Conservation (phyloP, 768 basidiomycete species). For the Auriscalpium orientale region DNA sequence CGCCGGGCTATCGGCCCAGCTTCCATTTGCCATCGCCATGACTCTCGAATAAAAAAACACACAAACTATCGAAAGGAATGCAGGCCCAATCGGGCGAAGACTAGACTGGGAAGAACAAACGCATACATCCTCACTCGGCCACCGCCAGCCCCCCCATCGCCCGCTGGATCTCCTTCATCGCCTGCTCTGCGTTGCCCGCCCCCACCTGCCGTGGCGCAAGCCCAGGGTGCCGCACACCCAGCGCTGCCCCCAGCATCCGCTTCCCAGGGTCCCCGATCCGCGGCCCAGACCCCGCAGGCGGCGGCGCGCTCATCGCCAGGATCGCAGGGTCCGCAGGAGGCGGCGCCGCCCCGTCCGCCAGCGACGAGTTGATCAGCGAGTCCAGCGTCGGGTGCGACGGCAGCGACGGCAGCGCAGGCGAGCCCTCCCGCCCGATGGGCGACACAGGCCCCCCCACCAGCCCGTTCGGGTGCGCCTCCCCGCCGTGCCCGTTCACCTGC, state of each 20-base stretch:
- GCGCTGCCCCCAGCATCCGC: constrained; percentile 80
- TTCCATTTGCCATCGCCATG: too few species aligned
- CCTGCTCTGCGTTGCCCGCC: constrained; percentile 40
- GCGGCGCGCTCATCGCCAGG: constrained; percentile 42
- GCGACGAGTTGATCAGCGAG: constrained; percentile 71
- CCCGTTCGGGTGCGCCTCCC: constrained; percentile 1
- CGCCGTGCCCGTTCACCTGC: constrained; percentile 1
- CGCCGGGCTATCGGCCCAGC: too few species aligned
- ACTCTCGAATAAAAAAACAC: not conserved
- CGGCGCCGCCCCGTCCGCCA: constrained; percentile 43
- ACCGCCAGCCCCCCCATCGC: constrained; percentile 69
- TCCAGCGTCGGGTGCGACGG: constrained; percentile 82
- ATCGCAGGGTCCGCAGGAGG: constrained; percentile 63
- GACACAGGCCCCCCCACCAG: constrained; percentile 7
- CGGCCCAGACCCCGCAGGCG: constrained; percentile 43
- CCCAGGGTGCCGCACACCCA: constrained; percentile 76
- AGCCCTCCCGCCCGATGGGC: constrained; percentile 38
- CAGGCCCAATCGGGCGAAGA: not conserved
- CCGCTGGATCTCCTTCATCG: constrained; percentile 63
- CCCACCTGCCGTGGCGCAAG: constrained; percentile 46
- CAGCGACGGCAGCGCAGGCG: constrained; percentile 73
- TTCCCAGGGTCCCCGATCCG: constrained; percentile 85
- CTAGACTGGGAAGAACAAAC: not conserved
- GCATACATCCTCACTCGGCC: constrained; percentile 47
- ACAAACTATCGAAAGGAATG: not conserved